Conservation (phyloP, 2,329 filamentous ascomycete species). For the Colletotrichum melonis region DNA sequence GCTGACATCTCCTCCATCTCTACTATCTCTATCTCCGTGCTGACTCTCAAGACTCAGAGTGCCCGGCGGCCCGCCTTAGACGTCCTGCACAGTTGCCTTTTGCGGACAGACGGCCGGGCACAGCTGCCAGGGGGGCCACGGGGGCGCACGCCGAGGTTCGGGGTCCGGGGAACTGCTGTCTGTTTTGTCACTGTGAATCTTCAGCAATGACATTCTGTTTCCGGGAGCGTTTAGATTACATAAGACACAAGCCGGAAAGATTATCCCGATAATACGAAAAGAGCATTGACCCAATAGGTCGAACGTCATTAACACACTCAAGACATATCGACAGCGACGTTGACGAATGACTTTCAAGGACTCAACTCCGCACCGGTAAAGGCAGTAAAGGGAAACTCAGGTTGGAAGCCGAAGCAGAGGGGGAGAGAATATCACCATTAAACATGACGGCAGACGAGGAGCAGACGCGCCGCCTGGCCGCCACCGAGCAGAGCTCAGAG, state of each 20-base stretch:
- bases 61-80: too few relatives aligned
- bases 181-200: neutral
- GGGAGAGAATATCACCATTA: neutral
- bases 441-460: conserved; percentile 29
- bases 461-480: conserved; percentile 9
- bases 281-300: neutral
- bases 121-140: neutral
- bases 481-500: conserved; percentile 20
- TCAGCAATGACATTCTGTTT: neutral
- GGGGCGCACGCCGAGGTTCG: conserved; percentile 22
- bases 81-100: conserved; percentile 11
- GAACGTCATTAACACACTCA: neutral
- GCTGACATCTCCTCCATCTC: too few relatives aligned
- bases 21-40: too few relatives aligned
- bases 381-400: neutral
- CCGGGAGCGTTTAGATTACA: neutral
- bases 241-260: neutral
- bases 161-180: neutral
- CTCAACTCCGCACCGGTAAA: neutral
- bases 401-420: neutral
- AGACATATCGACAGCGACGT: neutral
- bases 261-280: neutral
- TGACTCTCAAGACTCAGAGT: too few relatives aligned
- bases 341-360: neutral
- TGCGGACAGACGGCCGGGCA: conserved; percentile 18